These are phyloP conservation scores for Aquilaria yunnanensis DNA, from an alignment of 345 rosid genomes.

Conservation along the genomic window DNA sequence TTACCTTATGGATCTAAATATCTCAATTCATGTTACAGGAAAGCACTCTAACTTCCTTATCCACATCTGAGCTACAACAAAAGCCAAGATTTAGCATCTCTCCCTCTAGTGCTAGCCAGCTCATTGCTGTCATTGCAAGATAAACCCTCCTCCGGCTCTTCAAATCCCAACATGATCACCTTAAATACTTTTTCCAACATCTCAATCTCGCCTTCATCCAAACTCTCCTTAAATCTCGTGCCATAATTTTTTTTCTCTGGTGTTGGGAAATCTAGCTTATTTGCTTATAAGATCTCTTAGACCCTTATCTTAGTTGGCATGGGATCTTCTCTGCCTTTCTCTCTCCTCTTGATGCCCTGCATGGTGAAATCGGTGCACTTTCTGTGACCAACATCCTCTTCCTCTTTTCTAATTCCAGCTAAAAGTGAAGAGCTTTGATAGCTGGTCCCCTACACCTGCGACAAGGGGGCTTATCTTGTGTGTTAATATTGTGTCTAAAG, in stretches of 20 bases:
- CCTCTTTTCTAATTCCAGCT: constrained; percentile 73
- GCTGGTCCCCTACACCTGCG: constrained; percentile 81
- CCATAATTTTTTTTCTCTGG: constrained; percentile 89
- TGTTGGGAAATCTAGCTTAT: constrained; percentile 92
- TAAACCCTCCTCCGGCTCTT: constrained; percentile 60
- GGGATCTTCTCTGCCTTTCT: constrained; percentile 69
- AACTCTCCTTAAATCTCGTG: constrained; percentile 52
- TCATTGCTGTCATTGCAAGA: constrained; percentile 11
- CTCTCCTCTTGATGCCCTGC: constrained; percentile 51
- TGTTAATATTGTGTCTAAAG: no score
- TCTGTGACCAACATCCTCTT: constrained; percentile 51
- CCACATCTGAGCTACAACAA: not conserved
- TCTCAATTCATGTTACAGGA: no score
- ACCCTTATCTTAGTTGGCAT: constrained; percentile 58
- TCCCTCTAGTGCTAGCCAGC: constrained; percentile 23
- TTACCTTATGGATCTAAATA: no score
- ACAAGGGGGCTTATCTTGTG: constrained; percentile 44
- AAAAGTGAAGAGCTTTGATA: constrained; percentile 80
- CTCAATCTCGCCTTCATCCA: constrained; percentile 69
- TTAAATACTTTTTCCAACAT: constrained; percentile 81
- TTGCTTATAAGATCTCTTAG: constrained; percentile 86
- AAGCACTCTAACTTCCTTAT: no score
- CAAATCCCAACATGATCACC: constrained; percentile 84
- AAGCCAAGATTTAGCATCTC: constrained; percentile 31
- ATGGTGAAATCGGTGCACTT: constrained; percentile 40